These are phyloP conservation scores for Lantana camara DNA, from an alignment of 257 asterid species.

Conservation along the genomic window DNA sequence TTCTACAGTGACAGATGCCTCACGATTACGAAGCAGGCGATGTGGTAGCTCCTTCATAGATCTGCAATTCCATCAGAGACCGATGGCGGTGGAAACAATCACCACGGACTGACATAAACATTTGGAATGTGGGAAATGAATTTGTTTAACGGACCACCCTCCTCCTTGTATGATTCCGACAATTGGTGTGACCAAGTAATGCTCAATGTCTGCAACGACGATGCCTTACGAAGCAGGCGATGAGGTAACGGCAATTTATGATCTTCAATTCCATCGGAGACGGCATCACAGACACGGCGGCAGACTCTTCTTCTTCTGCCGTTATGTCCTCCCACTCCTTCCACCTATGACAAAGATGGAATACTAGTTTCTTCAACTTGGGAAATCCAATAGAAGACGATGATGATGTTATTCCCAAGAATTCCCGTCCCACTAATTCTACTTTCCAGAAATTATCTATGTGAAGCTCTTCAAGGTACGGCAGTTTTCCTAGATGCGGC, in stretches of 20 bases:
- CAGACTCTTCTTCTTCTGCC: constrained; percentile 8
- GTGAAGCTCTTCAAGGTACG: no score
- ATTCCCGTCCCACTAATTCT: constrained; percentile 27
- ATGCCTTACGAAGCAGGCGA: constrained; percentile 21
- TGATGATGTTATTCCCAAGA: constrained; percentile 22
- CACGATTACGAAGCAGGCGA: no score
- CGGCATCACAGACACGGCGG: constrained; percentile 13
- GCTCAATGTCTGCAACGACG: not conserved
- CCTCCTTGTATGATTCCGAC: not conserved
- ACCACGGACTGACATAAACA: no score
- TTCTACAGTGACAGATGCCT: no score
- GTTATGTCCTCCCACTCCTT: constrained; percentile 35
- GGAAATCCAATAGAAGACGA: constrained; percentile 19
- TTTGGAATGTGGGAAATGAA: constrained; percentile 12
- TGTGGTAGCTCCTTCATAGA: no score
- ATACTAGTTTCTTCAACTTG: constrained; percentile 20
- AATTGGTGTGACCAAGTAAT: not conserved
- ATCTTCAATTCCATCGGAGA: constrained; percentile 15
- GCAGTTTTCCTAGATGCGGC: no score
- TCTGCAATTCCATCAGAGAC: no score
- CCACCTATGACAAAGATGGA: constrained; percentile 22
- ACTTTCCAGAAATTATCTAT: not conserved
- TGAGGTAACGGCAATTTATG: not conserved
- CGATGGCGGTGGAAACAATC: no score
- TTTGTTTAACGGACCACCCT: constrained; percentile 12